Evolutionary conservation across 495 filamentous ascomycete genomes (phyloP).

Genomic region (Margaritispora aquatica): DNA sequence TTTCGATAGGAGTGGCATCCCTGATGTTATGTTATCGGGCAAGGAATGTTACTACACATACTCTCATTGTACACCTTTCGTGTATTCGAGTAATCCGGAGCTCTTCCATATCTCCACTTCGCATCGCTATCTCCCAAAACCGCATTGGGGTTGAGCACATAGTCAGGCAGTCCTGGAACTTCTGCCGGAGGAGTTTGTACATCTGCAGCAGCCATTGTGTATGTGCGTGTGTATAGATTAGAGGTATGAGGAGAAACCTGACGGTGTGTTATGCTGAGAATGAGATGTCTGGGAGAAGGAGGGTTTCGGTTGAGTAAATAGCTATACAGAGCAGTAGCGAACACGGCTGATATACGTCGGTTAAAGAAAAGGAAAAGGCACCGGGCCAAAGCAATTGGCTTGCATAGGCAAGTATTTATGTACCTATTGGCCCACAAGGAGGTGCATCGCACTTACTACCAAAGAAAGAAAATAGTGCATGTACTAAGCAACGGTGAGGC

Average conservation of each 20-base stretch:
- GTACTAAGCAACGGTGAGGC: background rate
- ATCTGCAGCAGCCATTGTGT: slow-evolving; percentile 8
- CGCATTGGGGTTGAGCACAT: slow-evolving; percentile 52
- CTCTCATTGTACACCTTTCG: slow-evolving; percentile 42
- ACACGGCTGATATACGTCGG: background rate
- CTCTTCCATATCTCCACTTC: slow-evolving; percentile 51
- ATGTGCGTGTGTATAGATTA: no score
- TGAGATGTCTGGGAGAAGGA: background rate
- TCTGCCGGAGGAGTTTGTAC: slow-evolving; percentile 4
- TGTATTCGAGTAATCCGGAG: slow-evolving; percentile 57
- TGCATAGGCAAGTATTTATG: background rate
- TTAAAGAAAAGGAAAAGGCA: background rate
- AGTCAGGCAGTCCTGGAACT: slow-evolving; percentile 43
- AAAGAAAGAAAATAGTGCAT: background rate
- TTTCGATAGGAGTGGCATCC: background rate
- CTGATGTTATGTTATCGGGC: background rate
- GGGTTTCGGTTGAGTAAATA: background rate
- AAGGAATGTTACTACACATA: slow-evolving; percentile 26
- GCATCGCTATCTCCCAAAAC: slow-evolving; percentile 45
- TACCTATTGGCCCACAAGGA: background rate
- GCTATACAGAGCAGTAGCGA: no score
- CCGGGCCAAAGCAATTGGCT: background rate
- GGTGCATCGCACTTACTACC: background rate
- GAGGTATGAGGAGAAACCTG: no score
- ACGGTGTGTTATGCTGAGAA: no score